These are phyloP conservation scores for Eimeria acervulina DNA, from an alignment of 169 alveolate genomes.

Conservation along the genomic window DNA sequence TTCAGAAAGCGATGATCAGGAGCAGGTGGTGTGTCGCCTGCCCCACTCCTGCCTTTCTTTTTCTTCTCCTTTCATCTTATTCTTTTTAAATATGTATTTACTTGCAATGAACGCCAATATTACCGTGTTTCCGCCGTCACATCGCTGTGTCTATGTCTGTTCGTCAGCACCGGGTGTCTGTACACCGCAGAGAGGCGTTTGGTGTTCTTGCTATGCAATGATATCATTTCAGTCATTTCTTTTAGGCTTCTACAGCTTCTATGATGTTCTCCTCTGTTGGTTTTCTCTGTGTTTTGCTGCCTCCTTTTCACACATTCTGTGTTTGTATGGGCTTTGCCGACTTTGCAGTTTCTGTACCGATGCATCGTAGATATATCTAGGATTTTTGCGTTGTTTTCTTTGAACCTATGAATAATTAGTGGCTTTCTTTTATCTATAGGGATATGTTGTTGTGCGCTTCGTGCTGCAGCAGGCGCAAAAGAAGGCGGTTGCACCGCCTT, in stretches of 20 bases:
- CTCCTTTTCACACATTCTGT: too few species aligned
- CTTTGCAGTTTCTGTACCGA: too few species aligned
- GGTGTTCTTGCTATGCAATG: background rate
- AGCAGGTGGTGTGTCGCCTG: slow-evolving; percentile 28
- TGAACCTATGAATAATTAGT: too few species aligned
- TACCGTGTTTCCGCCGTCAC: background rate
- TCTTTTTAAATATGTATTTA: background rate
- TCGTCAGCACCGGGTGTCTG: background rate
- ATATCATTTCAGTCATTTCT: background rate
- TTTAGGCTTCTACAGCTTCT: background rate
- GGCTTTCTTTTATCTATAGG: too few species aligned
- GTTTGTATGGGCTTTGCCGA: too few species aligned
- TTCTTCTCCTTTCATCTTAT: background rate
- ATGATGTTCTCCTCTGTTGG: background rate
- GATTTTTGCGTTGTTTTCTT: too few species aligned
- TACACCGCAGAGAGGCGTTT: background rate
- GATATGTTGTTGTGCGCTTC: background rate
- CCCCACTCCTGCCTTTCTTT: background rate
- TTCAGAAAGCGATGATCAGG: slow-evolving; percentile 68
- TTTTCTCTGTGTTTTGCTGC: too few species aligned
- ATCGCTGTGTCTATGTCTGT: background rate
- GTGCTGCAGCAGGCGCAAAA: slow-evolving; percentile 4
- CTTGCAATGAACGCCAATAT: background rate
- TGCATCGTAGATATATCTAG: too few species aligned
- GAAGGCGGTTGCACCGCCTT: slow-evolving; percentile 40